phyloP scores from a whole-genome alignment of 148 eudicot genomes.

The Camellia sinensis region DNA sequence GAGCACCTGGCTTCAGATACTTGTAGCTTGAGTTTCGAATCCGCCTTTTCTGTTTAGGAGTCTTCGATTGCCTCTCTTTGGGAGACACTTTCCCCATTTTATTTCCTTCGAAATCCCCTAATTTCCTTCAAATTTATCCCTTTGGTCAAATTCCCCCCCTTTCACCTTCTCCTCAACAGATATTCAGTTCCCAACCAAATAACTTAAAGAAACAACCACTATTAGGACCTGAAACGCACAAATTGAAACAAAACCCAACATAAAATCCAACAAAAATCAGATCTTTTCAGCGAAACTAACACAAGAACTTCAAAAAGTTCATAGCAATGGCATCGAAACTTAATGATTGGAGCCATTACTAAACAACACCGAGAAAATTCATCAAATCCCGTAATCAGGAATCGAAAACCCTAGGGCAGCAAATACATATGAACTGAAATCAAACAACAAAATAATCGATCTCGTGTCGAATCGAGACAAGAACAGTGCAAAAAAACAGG shows the following conservation, averaged over 20 bases:
- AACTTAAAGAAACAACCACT: background rate
- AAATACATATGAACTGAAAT: background rate
- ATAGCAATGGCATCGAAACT: background rate
- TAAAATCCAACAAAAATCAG: background rate
- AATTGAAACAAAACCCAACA: background rate
- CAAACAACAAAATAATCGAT: background rate
- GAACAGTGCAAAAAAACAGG: background rate
- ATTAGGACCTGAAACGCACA: slow-evolving; percentile 3
- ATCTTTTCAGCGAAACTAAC: background rate
- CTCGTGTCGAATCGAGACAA: background rate
- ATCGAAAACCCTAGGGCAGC: background rate
- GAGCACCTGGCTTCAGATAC: slow-evolving; percentile 87
- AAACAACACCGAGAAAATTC: background rate
- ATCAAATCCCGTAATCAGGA: background rate
- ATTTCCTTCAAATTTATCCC: background rate
- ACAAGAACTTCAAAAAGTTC: background rate
- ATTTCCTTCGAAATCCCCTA: background rate
- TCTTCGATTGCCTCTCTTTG: slow-evolving; percentile 48
- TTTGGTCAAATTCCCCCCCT: background rate
- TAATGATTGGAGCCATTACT: background rate
- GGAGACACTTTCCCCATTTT: slow-evolving; percentile 77
- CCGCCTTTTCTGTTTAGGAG: slow-evolving; percentile 55
- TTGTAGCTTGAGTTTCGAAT: slow-evolving; percentile 41
- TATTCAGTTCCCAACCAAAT: background rate
- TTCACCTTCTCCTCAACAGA: background rate